Evolutionary conservation across 2,329 filamentous ascomycete species (phyloP).

Genomic region (Paecilomyces variotii): DNA sequence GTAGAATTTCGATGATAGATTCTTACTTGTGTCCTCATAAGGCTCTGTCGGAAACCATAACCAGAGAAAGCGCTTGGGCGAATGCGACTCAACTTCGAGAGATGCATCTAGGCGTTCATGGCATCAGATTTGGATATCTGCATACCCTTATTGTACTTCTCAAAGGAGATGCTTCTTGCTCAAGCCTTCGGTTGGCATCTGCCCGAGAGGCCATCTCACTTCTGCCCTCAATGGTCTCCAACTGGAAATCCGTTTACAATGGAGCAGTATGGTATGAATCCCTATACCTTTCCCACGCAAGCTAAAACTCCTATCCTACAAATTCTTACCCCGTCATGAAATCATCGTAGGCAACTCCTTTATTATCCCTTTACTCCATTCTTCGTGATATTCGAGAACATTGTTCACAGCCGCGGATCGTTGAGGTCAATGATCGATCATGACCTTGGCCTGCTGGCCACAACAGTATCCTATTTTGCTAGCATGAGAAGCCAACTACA

Average conservation of each 20-base stretch:
- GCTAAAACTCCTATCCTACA: background rate
- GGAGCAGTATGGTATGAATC: conserved; percentile 8
- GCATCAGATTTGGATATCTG: background rate
- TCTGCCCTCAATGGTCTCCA: conserved; percentile 7
- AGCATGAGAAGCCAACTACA: background rate
- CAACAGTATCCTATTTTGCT: background rate
- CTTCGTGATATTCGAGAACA: background rate
- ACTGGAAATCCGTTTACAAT: conserved; percentile 11
- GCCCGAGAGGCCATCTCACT: conserved; percentile 9
- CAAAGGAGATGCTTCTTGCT: conserved; percentile 1
- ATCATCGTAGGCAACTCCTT: background rate
- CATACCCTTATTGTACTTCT: conserved; percentile 3
- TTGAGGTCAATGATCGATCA: background rate
- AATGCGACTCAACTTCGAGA: conserved; percentile 3
- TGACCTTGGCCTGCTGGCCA: background rate
- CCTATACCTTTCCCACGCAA: background rate
- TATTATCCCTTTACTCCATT: background rate
- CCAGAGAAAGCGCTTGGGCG: background rate
- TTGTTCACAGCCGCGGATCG: background rate
- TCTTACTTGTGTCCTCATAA: background rate
- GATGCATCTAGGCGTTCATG: conserved; percentile 7
- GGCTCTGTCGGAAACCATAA: background rate
- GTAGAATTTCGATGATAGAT: background rate
- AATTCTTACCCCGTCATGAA: background rate
- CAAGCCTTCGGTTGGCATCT: conserved; percentile 1